Evolutionary conservation across 495 filamentous ascomycete species (phyloP), one percentile per base, ranked within the genome.

Genomic region (Penicillium flavigenum): DNA sequence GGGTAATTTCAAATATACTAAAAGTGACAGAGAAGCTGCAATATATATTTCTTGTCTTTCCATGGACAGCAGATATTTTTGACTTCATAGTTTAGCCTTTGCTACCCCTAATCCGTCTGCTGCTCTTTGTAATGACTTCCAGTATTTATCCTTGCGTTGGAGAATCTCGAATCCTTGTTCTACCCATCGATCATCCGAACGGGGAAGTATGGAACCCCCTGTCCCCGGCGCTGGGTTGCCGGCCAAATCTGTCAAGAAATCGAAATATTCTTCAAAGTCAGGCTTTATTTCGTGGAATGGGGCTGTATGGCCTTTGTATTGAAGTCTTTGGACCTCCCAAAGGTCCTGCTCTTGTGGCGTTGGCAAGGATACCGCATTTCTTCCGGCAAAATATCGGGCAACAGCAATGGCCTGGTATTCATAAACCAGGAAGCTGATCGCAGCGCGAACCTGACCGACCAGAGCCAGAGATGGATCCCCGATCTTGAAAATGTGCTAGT

Each of bases 361-460:
- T 1, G 79, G 78, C 34, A 81, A 59, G 1, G 46, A 17, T 2
- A 14, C 47, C 1, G 53, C 61, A 48, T 69, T 69, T 22, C 59
- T 49, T 7, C 77, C 74, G 0, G 80, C 76, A 19, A 83, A 74
- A 11, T 78, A 74, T 14, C 80, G 75, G 5, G 79, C 79, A 3
- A 79, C 71, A 0, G 75, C 73, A 4, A 81, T 75, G 11, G 79
- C 79, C 62, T 83, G 81, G 67, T 77, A 81, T 64, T 83, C 79
- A 51, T 80, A 82, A 1, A 81, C 72, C 2, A 72, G 69, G 66
- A 83, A 80, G 17, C 77, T 81, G 42, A 83, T 71, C 0, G 70
- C 79, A 32, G 70, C 79, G n/a, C 72, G 71, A 0, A 79, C 70
- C 72, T 80, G 62, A 2, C 70, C 67, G 1, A 72, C 61, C 4